Percentiles rank a stretch among this genome's conserved stretches.
Evolutionary conservation across 345 rosid genomes (phyloP).

Genomic region (Litchi chinensis): DNA sequence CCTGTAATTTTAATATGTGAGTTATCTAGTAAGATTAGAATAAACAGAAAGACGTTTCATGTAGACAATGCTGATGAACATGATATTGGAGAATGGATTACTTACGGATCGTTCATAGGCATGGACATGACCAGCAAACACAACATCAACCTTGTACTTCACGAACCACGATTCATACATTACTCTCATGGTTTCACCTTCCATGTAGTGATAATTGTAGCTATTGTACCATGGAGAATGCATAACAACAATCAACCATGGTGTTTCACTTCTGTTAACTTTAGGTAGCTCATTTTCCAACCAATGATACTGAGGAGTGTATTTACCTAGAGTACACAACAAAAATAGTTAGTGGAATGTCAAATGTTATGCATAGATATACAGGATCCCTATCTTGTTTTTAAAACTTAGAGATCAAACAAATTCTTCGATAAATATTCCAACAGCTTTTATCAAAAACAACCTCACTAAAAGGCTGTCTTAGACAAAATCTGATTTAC

Average conservation of each 20-base stretch:
- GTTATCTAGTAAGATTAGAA: conserved; percentile 4
- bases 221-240: conserved; percentile 95
- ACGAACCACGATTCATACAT: conserved; percentile 84
- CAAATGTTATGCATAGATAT: neutral
- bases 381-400: neutral
- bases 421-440: neutral
- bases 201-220: conserved; percentile 90
- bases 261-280: conserved; percentile 83
- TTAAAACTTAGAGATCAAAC: neutral
- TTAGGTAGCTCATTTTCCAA: conserved; percentile 70
- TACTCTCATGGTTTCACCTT: conserved; percentile 96
- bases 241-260: conserved; percentile 83
- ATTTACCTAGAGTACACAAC: conserved; percentile 49
- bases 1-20: conserved; percentile 38
- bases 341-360: neutral
- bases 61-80: too few species aligned
- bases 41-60: neutral
- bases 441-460: too few species aligned
- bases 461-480: too few species aligned
- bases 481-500: too few species aligned
- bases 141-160: conserved; percentile 76
- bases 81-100: neutral
- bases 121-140: conserved; percentile 91
- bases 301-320: conserved; percentile 85
- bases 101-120: conserved; percentile 96